These are phyloP conservation scores for Andrographis paniculata DNA, from an alignment of 305 asterid genomes.

Conservation along the genomic window DNA sequence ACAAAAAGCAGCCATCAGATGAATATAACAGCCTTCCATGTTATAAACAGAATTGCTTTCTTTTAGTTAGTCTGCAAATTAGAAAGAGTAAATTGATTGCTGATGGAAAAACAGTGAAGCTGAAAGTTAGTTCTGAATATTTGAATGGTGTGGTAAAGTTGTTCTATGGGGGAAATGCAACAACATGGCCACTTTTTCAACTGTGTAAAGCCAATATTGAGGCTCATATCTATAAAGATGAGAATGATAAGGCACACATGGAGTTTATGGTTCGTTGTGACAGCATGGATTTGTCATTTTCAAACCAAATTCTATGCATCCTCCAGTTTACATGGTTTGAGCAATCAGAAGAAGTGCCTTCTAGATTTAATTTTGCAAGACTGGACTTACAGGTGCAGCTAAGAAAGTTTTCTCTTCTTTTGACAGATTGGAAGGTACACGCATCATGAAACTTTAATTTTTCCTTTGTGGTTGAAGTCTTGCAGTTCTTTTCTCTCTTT, in stretches of 20 bases:
- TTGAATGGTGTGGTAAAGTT: conserved; percentile 49
- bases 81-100: conserved; percentile 41
- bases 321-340: conserved; percentile 45
- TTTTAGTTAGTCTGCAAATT: conserved; percentile 49
- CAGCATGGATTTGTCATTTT: conserved; percentile 60
- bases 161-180: conserved; percentile 31
- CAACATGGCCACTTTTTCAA: conserved; percentile 70
- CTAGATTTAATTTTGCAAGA: conserved; percentile 32
- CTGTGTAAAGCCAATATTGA: conserved; percentile 54
- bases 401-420: conserved; percentile 60
- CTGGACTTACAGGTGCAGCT: conserved; percentile 48
- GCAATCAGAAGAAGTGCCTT: conserved; percentile 41
- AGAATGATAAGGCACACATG: conserved; percentile 29
- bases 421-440: conserved; percentile 81
- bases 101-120: conserved; percentile 42
- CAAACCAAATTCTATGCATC: conserved; percentile 53
- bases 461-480: background rate
- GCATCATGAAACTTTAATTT: conserved; percentile 4
- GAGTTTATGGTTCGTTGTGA: conserved; percentile 49
- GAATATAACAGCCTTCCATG: conserved; percentile 25
- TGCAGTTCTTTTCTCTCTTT: background rate
- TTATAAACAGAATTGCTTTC: conserved; percentile 44
- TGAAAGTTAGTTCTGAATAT: conserved; percentile 44
- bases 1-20: conserved; percentile 24
- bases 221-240: conserved; percentile 37